Evolutionary conservation across 23 red algal genomes (phyloP).

Genomic region (Gracilaria vermiculophylla): DNA sequence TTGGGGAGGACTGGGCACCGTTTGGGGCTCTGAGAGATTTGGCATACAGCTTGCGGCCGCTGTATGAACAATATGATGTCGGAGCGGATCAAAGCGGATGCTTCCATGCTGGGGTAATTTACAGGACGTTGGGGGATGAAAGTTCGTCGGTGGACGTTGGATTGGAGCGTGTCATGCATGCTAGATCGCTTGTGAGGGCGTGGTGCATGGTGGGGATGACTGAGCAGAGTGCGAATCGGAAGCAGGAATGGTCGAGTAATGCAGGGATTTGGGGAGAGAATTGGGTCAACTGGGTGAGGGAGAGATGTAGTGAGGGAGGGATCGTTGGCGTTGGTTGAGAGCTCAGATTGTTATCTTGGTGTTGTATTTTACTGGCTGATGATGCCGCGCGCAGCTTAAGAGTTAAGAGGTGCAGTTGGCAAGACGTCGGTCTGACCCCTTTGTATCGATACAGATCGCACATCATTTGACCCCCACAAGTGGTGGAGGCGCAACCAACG

Average conservation of each 20-base stretch:
- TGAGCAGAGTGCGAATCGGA: background rate
- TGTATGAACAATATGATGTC: background rate
- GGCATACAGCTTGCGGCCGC: background rate
- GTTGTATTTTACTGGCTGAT: too few species aligned
- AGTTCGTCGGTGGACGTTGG: background rate
- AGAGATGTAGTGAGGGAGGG: background rate
- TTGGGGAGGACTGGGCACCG: background rate
- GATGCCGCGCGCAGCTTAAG: too few species aligned
- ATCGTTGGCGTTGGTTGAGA: too few species aligned
- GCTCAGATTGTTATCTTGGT: too few species aligned
- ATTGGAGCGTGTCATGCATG: background rate
- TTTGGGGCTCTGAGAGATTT: background rate
- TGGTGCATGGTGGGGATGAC: background rate
- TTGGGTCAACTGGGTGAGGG: background rate
- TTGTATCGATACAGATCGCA: too few species aligned
- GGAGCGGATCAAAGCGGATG: background rate
- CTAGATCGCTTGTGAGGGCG: background rate
- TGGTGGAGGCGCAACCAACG: too few species aligned
- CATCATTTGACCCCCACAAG: too few species aligned
- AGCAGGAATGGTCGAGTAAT: background rate
- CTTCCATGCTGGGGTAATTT: background rate
- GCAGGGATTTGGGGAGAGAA: background rate
- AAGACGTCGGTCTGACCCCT: too few species aligned
- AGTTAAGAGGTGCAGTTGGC: too few species aligned
- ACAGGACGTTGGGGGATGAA: too few species aligned